Conservation (phyloP, 2,329 filamentous ascomycete genomes). For the Hansfordia pulvinata region DNA sequence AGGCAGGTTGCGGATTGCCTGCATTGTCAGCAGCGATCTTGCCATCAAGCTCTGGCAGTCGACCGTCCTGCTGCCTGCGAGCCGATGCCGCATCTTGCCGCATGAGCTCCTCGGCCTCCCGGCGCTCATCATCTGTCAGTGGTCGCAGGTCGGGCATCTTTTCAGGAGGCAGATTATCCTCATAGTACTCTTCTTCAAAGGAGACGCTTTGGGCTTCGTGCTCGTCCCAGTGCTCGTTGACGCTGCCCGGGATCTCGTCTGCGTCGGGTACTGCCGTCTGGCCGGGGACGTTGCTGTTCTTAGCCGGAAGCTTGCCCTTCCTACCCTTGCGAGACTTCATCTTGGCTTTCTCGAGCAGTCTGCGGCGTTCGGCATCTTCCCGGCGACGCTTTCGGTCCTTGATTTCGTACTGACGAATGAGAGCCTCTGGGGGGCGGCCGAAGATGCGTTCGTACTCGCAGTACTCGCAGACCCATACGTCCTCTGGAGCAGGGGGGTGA, state of each 20-base stretch:
- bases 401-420: slow-evolving; percentile 87
- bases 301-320: slow-evolving; percentile 59
- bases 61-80: no score
- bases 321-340: slow-evolving; percentile 84
- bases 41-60: no score
- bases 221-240: slow-evolving; percentile 5
- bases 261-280: slow-evolving; percentile 4
- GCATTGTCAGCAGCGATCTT: no score
- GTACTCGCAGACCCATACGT: slow-evolving; percentile 94
- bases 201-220: slow-evolving; percentile 19
- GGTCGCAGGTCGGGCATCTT: no score
- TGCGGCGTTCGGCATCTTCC: slow-evolving; percentile 71
- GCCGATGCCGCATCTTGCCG: no score
- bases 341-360: slow-evolving; percentile 83
- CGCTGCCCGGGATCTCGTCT: slow-evolving; percentile 1
- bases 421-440: slow-evolving; percentile 66
- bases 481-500: slow-evolving; percentile 54
- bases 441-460: slow-evolving; percentile 97
- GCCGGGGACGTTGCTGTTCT: slow-evolving; percentile 19
- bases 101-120: no score
- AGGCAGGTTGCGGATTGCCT: no score
- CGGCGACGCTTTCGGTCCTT: slow-evolving; percentile 80
- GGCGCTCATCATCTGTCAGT: no score
- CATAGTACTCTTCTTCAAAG: slow-evolving; percentile 25
- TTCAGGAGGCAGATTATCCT: slow-evolving; percentile 18